These are phyloP conservation scores for Pseudozyma sp. DNA, from an alignment of 1,284 basidiomycete genomes.

Conservation along the genomic window DNA sequence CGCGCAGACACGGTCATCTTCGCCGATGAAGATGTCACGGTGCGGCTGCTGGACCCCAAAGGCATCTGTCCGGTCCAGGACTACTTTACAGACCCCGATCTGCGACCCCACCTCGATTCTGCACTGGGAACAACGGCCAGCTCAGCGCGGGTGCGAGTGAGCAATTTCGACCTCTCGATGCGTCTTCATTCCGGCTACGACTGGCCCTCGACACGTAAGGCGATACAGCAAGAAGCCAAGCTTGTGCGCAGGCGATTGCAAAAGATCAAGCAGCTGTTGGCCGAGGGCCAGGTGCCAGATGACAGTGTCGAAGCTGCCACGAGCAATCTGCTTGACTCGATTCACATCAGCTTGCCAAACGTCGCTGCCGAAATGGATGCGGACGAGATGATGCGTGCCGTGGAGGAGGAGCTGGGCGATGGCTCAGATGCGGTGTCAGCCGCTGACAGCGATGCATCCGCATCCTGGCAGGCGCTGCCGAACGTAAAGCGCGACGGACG, in stretches of 20 bases:
- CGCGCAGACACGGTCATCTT: conserved; percentile 73
- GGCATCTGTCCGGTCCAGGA: conserved; percentile 70
- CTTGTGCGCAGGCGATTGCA: conserved; percentile 86
- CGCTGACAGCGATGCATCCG: conserved; percentile 26
- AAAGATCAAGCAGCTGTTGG: conserved; percentile 92
- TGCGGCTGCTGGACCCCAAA: conserved; percentile 78
- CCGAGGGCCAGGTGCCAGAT: conserved; percentile 88
- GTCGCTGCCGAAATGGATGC: conserved; percentile 48
- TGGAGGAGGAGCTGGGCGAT: conserved; percentile 84
- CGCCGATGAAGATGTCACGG: conserved; percentile 82
- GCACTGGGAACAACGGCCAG: conserved; percentile 29
- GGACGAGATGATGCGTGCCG: conserved; percentile 81
- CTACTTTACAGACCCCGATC: conserved; percentile 53
- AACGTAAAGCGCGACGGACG: conserved; percentile 4
- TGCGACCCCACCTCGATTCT: conserved; percentile 34
- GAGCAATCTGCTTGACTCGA: conserved; percentile 87
- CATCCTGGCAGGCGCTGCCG: conserved; percentile 59
- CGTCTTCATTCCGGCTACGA: conserved; percentile 77
- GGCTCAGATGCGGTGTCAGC: conserved; percentile 44
- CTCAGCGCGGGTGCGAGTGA: conserved; percentile 45
- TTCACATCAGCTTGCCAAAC: conserved; percentile 73
- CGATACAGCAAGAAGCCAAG: conserved; percentile 87
- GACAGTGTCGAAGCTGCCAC: conserved; percentile 82
- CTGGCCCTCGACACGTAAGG: conserved; percentile 85
- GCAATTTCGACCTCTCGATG: conserved; percentile 49